A percentile compares a stretch with the other conserved stretches of the same genome.
phyloP scores from a whole-genome alignment of 75 land plant species.

The Pseudotsuga menziesii region DNA sequence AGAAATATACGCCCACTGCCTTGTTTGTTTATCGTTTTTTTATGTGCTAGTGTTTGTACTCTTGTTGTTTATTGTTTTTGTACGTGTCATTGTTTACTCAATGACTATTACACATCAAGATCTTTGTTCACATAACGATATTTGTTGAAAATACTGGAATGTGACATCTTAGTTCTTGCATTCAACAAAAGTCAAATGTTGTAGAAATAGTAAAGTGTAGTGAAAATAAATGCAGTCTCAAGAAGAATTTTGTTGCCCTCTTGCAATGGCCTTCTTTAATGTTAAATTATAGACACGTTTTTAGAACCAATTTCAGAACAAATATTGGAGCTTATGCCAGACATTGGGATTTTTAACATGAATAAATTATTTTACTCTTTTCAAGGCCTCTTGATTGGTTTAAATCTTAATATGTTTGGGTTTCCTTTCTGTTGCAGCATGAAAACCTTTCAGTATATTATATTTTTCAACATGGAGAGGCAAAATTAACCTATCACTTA shows the following conservation, averaged over 20 bases:
- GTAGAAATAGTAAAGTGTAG: neutral
- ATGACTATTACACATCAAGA: too few relatives aligned
- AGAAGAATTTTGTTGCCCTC: neutral
- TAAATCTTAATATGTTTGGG: neutral
- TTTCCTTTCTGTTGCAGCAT: constrained; percentile 39
- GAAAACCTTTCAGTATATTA: constrained; percentile 42
- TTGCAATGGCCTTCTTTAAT: neutral
- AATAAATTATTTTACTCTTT: neutral
- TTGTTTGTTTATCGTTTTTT: too few relatives aligned
- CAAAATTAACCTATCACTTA: constrained; percentile 44
- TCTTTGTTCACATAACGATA: neutral
- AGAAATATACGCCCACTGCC: too few relatives aligned
- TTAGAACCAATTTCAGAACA: too few relatives aligned
- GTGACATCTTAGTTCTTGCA: neutral
- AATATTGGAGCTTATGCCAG: neutral
- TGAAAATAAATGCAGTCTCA: neutral
- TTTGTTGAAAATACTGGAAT: neutral
- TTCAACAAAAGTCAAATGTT: neutral
- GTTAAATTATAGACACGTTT: neutral
- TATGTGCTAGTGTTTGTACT: too few relatives aligned
- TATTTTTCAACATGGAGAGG: constrained; percentile 63
- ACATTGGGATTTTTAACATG: neutral
- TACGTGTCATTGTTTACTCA: too few relatives aligned
- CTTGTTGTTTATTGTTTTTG: too few relatives aligned
- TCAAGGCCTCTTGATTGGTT: neutral